Base-by-base conservation (phyloP, 306 rosid species). In the Astragalus glycyphyllos region DNA sequence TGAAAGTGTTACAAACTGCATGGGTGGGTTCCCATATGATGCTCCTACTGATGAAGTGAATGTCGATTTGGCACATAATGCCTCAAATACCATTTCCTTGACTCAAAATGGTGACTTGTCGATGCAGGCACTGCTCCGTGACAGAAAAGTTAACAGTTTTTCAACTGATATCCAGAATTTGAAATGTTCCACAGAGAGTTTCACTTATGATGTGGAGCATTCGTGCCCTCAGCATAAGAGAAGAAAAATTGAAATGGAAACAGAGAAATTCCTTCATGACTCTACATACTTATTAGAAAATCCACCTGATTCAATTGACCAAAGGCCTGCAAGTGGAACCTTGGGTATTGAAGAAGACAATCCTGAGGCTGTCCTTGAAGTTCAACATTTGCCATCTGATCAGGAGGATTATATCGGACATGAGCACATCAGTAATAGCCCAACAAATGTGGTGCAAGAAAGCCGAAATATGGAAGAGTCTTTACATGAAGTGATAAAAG, bases 211-310 rank as follows among this genome's bases (percentile, higher is more conserved):
- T 78, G 29, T 71, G 77, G 84, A 80, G 69, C 80, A 65, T 72
- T 82, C 82, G 11, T 58, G 59, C 55, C 67, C 83, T 80, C 84
- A 69, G 69, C 79, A 69, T 23, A 87, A 90, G 65, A 84, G 83
- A 78, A 86, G 84, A 74, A 86, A 82, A 82, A 74, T 58, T 67
- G 89, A 77, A 48, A 55, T 35, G 29, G 73, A 72, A 60, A 40
- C 44, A 32, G 54, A 49, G 68, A 64, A 67, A 44, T 65, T 45
- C 53, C 72, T 58, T 37, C 62, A 80, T 54, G 60, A 79, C 70
- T 76, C 88, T 69, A 68, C 76, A 32, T 61, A 55, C 53, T 54
- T 45, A 20, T 12, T 29, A 73, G 86, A 83, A 82, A 77, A 80
- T 59, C 62, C 37, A 68, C 42, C 38, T 62, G 77, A 75, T 59